Evolutionary conservation across 78 protist species (phyloP).

Genomic region (Speleostelium caveatum): DNA sequence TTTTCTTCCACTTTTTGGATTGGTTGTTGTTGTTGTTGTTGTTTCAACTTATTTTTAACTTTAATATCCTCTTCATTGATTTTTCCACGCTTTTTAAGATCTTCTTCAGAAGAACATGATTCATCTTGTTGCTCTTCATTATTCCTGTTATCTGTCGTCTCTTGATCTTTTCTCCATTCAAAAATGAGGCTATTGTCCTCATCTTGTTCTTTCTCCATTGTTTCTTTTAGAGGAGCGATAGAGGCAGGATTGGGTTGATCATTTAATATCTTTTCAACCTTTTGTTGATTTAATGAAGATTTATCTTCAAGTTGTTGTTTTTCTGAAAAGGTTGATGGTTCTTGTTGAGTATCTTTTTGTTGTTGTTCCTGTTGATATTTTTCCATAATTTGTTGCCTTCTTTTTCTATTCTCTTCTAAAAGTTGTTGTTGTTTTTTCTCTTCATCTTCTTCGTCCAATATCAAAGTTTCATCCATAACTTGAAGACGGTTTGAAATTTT

Average conservation of each 20-base stretch:
- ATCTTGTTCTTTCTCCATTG: conserved; percentile 16
- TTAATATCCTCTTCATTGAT: conserved; percentile 34
- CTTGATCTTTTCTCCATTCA: conserved; percentile 45
- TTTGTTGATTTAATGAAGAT: not conserved
- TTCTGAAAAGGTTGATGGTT: not conserved
- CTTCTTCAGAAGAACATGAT: conserved; percentile 71
- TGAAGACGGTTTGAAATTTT: not conserved
- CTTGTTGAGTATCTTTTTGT: not conserved
- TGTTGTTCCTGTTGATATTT: conserved; percentile 40
- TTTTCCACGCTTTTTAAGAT: conserved; percentile 54
- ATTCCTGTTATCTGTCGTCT: not conserved
- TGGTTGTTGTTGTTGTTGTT: not conserved
- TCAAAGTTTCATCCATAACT: too few relatives aligned
- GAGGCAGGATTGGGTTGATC: too few relatives aligned
- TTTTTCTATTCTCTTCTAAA: conserved; percentile 48
- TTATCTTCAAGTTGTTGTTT: not conserved
- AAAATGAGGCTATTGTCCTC: not conserved
- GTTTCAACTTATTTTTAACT: too few relatives aligned
- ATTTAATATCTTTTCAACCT: not conserved
- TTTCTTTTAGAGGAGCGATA: not conserved
- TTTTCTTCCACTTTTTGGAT: not conserved
- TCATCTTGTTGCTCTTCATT: conserved; percentile 5
- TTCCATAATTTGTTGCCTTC: conserved; percentile 58
- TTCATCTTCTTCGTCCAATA: conserved; percentile 37
- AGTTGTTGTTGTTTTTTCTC: conserved; percentile 18